Conservation (phyloP, 1,139 yeast species). For the Taiozyma sp. region DNA sequence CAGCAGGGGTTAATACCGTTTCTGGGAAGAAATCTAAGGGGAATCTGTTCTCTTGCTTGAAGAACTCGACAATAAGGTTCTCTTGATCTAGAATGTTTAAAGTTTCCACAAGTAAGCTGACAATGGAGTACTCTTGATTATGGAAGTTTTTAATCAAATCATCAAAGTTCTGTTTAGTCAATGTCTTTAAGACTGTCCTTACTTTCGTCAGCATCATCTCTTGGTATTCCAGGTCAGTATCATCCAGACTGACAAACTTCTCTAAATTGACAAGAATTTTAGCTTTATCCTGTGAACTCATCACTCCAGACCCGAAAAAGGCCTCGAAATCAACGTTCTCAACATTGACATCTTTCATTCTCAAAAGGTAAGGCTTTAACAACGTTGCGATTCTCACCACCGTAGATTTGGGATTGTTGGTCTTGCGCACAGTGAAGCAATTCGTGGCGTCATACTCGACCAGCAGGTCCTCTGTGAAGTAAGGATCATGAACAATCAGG, state of each 20-base stretch:
- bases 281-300: conserved; percentile 21
- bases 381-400: conserved; percentile 5
- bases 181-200: conserved; percentile 8
- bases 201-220: conserved; percentile 7
- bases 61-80: conserved; percentile 42
- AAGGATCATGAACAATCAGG: conserved; percentile 13
- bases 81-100: conserved; percentile 35
- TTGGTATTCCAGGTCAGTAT: conserved; percentile 14
- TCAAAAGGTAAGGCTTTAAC: conserved; percentile 8
- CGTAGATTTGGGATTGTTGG: conserved; percentile 17
- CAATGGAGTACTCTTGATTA: conserved; percentile 39
- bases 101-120: conserved; percentile 33
- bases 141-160: conserved; percentile 67
- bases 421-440: conserved; percentile 11
- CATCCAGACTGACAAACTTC: conserved; percentile 17
- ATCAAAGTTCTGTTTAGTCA: conserved; percentile 17
- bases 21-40: conserved; percentile 30
- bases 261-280: conserved; percentile 14
- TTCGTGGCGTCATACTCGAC: conserved; percentile 12
- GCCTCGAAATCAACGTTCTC: conserved; percentile 10
- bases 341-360: neutral
- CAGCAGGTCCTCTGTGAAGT: conserved; percentile 10
- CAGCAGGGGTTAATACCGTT: conserved; percentile 25
- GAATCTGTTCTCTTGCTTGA: conserved; percentile 41
- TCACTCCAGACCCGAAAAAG: conserved; percentile 10